These are phyloP conservation scores for Alternaria sp. DNA, from an alignment of 2,329 filamentous ascomycete genomes.

Conservation along the genomic window DNA sequence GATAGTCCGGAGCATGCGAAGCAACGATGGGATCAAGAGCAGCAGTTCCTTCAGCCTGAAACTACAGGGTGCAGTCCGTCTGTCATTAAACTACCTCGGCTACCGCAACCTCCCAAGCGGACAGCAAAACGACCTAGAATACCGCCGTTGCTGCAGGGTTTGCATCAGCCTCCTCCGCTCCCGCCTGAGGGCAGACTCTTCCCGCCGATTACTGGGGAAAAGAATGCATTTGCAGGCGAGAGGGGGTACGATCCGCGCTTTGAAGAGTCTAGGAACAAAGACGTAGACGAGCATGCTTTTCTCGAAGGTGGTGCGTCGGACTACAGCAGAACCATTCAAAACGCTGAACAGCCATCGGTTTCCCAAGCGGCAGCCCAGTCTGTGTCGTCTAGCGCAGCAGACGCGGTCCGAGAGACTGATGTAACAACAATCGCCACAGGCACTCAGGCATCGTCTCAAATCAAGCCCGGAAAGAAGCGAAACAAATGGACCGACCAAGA, in stretches of 20 bases:
- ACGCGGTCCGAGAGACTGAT: neutral
- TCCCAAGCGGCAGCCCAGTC: constrained; percentile 3
- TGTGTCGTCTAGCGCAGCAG: neutral
- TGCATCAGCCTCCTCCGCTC: constrained; percentile 68
- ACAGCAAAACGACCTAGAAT: constrained; percentile 51
- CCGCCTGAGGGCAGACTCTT: constrained; percentile 64
- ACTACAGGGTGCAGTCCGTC: constrained; percentile 29
- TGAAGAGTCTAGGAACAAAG: constrained; percentile 21
- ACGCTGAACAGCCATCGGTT: neutral
- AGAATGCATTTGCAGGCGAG: constrained; percentile 32
- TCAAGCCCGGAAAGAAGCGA: constrained; percentile 60
- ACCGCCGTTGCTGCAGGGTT: constrained; percentile 63
- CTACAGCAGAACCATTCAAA: constrained; percentile 5
- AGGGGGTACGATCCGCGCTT: constrained; percentile 22
- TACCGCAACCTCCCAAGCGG: constrained; percentile 46
- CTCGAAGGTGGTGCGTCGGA: constrained; percentile 6
- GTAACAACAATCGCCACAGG: neutral
- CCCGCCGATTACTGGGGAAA: constrained; percentile 66
- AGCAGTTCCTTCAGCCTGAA: constrained; percentile 23
- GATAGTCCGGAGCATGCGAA: constrained; percentile 30
- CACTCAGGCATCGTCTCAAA: constrained; percentile 23
- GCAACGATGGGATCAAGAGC: constrained; percentile 35
- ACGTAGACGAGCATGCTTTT: constrained; percentile 20
- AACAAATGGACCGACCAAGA: constrained; percentile 71
- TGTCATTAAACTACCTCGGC: constrained; percentile 52